Evolutionary conservation across 352 stramenopile species (phyloP).

Genomic region (Pythium aristosporum): DNA sequence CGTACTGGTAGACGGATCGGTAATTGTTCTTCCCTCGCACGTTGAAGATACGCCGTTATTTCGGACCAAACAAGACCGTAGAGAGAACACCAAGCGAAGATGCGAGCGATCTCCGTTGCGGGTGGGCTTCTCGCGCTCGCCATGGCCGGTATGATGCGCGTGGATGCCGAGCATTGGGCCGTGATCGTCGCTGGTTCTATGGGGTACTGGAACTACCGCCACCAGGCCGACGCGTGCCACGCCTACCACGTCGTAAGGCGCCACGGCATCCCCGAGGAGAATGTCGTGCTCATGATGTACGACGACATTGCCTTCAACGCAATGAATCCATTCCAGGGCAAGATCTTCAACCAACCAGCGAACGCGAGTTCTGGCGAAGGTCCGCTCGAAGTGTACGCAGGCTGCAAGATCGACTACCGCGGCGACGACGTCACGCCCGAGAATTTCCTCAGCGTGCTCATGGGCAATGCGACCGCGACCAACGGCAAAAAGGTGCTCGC

Average conservation of each 20-base stretch:
- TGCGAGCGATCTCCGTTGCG: neutral
- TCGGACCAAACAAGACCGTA: neutral
- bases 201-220: conserved; percentile 91
- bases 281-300: conserved; percentile 93
- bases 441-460: conserved; percentile 87
- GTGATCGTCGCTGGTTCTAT: conserved; percentile 88
- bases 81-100: neutral
- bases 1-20: conserved; percentile 1
- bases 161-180: conserved; percentile 78
- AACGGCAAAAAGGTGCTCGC: conserved; percentile 79
- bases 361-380: conserved; percentile 32
- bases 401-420: conserved; percentile 75
- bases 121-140: neutral
- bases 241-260: conserved; percentile 89
- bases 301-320: conserved; percentile 83
- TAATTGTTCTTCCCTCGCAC: conserved; percentile 2
- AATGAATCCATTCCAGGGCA: conserved; percentile 85
- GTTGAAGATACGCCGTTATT: conserved; percentile 1
- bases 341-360: conserved; percentile 88
- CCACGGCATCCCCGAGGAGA: conserved; percentile 85
- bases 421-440: conserved; percentile 81
- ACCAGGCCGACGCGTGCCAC: conserved; percentile 89
- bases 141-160: neutral
- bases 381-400: conserved; percentile 86
- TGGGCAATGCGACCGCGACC: conserved; percentile 60